Conservation (phyloP, 805 yeast genomes). For the Debaryomyces prosopidis region DNA sequence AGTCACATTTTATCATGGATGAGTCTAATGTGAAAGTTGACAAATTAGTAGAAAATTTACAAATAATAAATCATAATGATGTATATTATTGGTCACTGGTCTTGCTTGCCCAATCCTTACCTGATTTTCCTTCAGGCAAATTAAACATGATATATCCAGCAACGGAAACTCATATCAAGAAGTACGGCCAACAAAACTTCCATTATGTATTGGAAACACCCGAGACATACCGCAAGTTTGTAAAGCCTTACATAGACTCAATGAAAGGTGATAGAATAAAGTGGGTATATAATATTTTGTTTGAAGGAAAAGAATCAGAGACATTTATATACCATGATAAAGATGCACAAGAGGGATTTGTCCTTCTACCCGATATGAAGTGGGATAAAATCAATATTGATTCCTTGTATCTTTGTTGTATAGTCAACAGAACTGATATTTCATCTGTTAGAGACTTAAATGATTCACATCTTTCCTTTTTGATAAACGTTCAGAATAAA, state of each 20-base stretch:
- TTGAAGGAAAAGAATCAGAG: conserved; percentile 82
- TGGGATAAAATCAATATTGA: conserved; percentile 82
- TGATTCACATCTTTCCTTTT: conserved; percentile 55
- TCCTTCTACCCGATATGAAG: conserved; percentile 90
- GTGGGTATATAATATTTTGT: conserved; percentile 88
- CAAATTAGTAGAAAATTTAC: conserved; percentile 18
- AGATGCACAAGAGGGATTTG: conserved; percentile 58
- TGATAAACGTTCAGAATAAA: conserved; percentile 46
- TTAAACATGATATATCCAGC: conserved; percentile 86
- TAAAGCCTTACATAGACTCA: conserved; percentile 72
- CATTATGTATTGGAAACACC: conserved; percentile 82
- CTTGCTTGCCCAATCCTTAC: conserved; percentile 47
- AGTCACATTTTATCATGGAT: conserved; percentile 56
- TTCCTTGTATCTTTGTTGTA: conserved; percentile 73
- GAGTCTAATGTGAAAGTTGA: conserved; percentile 14
- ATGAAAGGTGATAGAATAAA: conserved; percentile 76
- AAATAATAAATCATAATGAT: conserved; percentile 66
- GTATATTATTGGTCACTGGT: conserved; percentile 82
- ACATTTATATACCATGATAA: conserved; percentile 67
- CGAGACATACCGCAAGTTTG: conserved; percentile 58
- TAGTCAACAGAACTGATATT: conserved; percentile 69
- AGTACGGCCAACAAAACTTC: conserved; percentile 60
- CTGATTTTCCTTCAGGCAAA: conserved; percentile 59
- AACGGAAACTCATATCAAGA: conserved; percentile 76
- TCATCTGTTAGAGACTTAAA: conserved; percentile 75